Evolutionary conservation across 2,329 filamentous ascomycete genomes (phyloP).

Genomic region (Fusarium lyarnte): DNA sequence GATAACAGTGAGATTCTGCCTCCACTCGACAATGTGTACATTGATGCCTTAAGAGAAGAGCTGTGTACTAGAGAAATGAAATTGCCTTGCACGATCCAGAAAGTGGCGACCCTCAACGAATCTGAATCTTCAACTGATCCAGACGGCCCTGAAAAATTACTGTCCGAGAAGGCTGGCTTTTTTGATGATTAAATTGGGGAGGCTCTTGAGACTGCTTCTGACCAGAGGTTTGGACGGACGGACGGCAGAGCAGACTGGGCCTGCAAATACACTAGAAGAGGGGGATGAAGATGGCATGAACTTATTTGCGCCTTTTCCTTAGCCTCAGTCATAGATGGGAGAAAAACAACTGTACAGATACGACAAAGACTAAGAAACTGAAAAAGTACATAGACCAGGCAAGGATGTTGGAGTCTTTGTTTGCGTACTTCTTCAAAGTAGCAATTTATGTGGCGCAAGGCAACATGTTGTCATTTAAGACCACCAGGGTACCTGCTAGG

Average conservation of each 20-base stretch:
- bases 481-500: no score
- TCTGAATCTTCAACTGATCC: not conserved
- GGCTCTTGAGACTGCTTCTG: not conserved
- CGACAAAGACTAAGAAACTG: not conserved
- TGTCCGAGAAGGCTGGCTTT: not conserved
- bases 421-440: not conserved
- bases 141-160: not conserved
- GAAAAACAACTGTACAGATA: not conserved
- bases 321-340: not conserved
- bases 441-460: not conserved
- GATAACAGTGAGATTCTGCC: not conserved
- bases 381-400: not conserved
- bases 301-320: not conserved
- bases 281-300: not conserved
- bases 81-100: not conserved
- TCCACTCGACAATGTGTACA: not conserved
- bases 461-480: not conserved
- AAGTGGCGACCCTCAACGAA: not conserved
- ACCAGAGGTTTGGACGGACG: no score
- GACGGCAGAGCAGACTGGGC: not conserved
- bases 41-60: not conserved
- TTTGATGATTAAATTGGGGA: not conserved
- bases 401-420: not conserved
- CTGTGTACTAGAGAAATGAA: slow-evolving; percentile 9
- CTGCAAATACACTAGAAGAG: not conserved